Conservation (phyloP, 208 protist species). For the Tritrichomonas musculus region DNA sequence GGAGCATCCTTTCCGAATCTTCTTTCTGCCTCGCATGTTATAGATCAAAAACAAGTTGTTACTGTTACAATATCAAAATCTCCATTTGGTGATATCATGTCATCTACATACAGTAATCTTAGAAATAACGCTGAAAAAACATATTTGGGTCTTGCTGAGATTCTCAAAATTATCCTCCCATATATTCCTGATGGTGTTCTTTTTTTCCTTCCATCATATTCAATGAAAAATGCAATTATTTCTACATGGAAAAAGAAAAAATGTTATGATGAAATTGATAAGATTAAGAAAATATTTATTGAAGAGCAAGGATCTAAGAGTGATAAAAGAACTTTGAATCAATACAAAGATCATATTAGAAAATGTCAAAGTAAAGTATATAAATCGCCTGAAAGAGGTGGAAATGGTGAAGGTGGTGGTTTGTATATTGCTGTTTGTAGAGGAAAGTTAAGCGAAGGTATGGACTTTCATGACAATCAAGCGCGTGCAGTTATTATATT, state of each 20-base stretch:
- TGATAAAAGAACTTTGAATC: background rate
- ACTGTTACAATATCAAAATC: background rate
- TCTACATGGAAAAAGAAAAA: background rate
- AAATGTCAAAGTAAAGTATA: background rate
- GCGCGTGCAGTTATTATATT: constrained; percentile 33
- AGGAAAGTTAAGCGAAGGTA: constrained; percentile 48
- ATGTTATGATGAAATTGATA: background rate
- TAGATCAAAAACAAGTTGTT: background rate
- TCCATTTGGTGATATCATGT: no score
- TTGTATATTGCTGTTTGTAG: constrained; percentile 37
- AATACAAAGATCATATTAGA: background rate
- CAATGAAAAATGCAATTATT: background rate
- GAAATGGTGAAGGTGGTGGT: background rate
- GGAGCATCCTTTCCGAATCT: background rate
- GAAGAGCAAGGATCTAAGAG: background rate
- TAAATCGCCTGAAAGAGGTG: background rate
- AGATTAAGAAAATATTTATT: background rate
- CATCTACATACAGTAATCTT: background rate
- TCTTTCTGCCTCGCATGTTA: background rate
- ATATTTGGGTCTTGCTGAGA: background rate
- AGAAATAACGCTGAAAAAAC: background rate
- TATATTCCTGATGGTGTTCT: constrained; percentile 37
- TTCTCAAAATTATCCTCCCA: background rate
- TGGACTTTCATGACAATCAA: constrained; percentile 43
- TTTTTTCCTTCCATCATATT: constrained; percentile 35